Evolutionary conservation across 2,329 filamentous ascomycete species (phyloP).

Genomic region (Beauveria caledonica): DNA sequence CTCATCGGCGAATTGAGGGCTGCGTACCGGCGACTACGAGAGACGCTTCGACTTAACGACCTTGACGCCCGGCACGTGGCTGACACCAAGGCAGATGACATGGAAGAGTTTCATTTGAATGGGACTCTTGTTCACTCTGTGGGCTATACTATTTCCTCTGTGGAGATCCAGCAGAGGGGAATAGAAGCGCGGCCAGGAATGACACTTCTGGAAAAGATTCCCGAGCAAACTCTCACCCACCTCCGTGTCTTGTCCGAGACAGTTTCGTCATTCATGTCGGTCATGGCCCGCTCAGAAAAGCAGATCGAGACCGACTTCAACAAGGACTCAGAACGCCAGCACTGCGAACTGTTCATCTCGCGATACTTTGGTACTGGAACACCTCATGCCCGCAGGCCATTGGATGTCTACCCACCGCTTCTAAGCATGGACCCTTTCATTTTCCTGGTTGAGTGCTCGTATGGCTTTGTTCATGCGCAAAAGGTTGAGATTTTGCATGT

Average conservation of each 20-base stretch:
- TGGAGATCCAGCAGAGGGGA: slow-evolving; percentile 88
- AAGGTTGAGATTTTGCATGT: slow-evolving; percentile 70
- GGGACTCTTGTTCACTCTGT: slow-evolving; percentile 59
- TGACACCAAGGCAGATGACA: slow-evolving; percentile 21
- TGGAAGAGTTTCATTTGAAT: slow-evolving; percentile 41
- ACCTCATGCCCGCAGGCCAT: slow-evolving; percentile 30
- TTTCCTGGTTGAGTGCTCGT: slow-evolving; percentile 72
- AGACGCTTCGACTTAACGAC: slow-evolving; percentile 49
- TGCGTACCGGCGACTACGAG: slow-evolving; percentile 52
- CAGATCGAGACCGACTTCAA: slow-evolving; percentile 60
- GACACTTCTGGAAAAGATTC: slow-evolving; percentile 74
- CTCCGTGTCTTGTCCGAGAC: slow-evolving; percentile 85
- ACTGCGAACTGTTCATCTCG: slow-evolving; percentile 66
- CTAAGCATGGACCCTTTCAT: slow-evolving; percentile 65
- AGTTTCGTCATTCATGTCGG: slow-evolving; percentile 71
- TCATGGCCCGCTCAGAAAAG: slow-evolving; percentile 58
- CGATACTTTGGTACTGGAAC: slow-evolving; percentile 40
- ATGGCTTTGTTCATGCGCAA: slow-evolving; percentile 60
- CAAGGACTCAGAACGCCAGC: slow-evolving; percentile 60
- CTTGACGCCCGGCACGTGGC: slow-evolving; percentile 34
- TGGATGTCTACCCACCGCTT: slow-evolving; percentile 47
- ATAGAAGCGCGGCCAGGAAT: slow-evolving; percentile 63
- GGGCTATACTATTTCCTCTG: slow-evolving; percentile 77
- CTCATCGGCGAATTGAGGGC: slow-evolving; percentile 47
- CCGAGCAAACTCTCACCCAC: slow-evolving; percentile 76